Conservation (phyloP, 2,329 filamentous ascomycete species). For the Calonectria pauciramosa region DNA sequence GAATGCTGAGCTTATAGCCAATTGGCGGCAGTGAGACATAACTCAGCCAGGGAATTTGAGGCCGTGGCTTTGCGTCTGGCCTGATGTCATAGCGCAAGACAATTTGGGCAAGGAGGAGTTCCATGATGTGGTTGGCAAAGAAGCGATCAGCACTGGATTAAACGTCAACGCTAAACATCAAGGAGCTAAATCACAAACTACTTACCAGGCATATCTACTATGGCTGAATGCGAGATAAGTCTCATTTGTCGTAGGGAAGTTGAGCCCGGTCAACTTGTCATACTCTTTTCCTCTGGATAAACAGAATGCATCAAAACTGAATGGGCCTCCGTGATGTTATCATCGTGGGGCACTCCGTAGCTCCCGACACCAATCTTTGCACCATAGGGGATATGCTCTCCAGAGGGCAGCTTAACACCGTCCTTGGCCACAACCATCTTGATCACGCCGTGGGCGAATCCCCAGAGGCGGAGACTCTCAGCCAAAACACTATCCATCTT, state of each 20-base stretch:
- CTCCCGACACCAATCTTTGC: conserved; percentile 7
- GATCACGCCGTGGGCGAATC: not conserved
- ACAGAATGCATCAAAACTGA: not conserved
- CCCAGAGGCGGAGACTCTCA: not conserved
- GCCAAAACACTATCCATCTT: conserved; percentile 7
- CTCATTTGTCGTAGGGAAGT: not conserved
- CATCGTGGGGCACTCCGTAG: not conserved
- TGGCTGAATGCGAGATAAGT: not conserved
- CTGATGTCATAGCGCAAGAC: not conserved
- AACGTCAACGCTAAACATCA: not conserved
- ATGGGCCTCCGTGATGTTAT: not conserved
- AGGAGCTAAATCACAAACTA: too few relatives aligned
- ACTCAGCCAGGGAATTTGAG: not conserved
- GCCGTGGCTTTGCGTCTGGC: not conserved
- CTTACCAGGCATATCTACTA: conserved; percentile 1
- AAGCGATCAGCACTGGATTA: not conserved
- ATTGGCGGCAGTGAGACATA: not conserved
- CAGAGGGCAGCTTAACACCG: not conserved
- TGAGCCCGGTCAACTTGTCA: not conserved
- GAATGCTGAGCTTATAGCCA: not conserved
- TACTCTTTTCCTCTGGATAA: not conserved
- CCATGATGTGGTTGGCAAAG: conserved; percentile 6
- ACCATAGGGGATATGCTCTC: not conserved
- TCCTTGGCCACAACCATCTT: not conserved
- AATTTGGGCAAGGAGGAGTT: not conserved